Evolutionary conservation across 2,329 filamentous ascomycete species (phyloP).

Genomic region (Fusarium nurragi): DNA sequence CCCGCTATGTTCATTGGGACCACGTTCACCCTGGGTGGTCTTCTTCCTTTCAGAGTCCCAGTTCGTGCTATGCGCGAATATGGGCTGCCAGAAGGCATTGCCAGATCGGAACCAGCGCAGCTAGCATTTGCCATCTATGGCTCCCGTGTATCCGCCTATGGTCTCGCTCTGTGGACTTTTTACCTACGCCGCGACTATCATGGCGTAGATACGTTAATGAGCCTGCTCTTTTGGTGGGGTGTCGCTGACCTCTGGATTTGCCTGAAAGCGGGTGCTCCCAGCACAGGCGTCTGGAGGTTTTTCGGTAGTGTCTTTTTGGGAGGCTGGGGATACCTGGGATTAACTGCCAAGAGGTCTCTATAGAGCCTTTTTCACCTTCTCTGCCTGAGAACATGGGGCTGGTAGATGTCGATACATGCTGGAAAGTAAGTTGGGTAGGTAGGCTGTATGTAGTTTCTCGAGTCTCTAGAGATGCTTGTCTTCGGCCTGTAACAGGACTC

Average conservation of each 20-base stretch:
- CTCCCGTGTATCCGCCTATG: conserved; percentile 32
- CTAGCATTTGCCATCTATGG: conserved; percentile 44
- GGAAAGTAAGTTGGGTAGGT: too few species aligned
- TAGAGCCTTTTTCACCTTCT: not conserved
- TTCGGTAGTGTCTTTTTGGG: conserved; percentile 13
- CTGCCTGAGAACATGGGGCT: not conserved
- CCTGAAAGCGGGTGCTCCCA: conserved; percentile 35
- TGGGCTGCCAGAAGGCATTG: conserved; percentile 47
- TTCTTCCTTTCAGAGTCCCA: conserved; percentile 48
- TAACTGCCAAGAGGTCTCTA: conserved; percentile 25
- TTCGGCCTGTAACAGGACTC: too few species aligned
- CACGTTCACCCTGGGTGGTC: conserved; percentile 46
- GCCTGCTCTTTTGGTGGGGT: conserved; percentile 30
- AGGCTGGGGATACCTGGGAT: conserved; percentile 33
- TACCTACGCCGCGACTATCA: conserved; percentile 35
- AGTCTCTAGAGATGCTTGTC: too few species aligned
- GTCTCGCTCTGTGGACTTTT: conserved; percentile 37
- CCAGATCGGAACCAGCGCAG: conserved; percentile 45
- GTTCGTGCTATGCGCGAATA: conserved; percentile 47
- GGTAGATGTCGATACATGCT: not conserved
- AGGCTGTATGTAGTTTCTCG: too few species aligned
- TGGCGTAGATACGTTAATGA: conserved; percentile 37
- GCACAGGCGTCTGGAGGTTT: conserved; percentile 26
- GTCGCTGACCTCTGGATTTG: conserved; percentile 39
- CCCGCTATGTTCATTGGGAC: conserved; percentile 45